Evolutionary conservation across 345 rosid species (phyloP).

Genomic region (Geranium rotundifolium): DNA sequence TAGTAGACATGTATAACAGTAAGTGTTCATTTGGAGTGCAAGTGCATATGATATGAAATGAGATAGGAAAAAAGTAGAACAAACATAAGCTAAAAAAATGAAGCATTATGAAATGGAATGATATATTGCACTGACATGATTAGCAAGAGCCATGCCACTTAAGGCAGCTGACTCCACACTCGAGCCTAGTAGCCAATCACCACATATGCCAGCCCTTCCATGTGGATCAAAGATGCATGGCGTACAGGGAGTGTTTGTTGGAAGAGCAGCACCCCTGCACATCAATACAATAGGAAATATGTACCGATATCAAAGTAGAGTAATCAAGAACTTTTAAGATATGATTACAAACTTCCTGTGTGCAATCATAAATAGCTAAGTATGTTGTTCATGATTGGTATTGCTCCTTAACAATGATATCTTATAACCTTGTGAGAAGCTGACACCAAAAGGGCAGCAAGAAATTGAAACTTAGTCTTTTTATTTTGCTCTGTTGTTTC

Average conservation of each 20-base stretch:
- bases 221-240: constrained; percentile 78
- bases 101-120: background rate
- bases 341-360: too few species aligned
- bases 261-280: constrained; percentile 90
- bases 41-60: background rate
- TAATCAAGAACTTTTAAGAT: too few species aligned
- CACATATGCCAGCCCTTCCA: constrained; percentile 91
- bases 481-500: too few species aligned
- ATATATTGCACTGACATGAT: constrained; percentile 39
- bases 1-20: too few species aligned
- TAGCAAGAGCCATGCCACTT: constrained; percentile 72
- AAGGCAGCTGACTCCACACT: constrained; percentile 78
- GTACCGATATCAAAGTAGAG: too few species aligned
- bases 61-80: background rate
- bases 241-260: constrained; percentile 54
- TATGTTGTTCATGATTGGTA: too few species aligned
- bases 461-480: too few species aligned
- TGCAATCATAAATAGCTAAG: too few species aligned
- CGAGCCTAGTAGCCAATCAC: constrained; percentile 89
- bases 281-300: background rate
- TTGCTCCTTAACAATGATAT: too few species aligned
- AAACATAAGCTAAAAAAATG: background rate
- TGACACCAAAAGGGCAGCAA: too few species aligned
- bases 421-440: too few species aligned
- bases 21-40: too few species aligned